A percentile compares a stretch with the other conserved stretches of the same genome.
Evolutionary conservation across 805 yeast species (phyloP).

Genomic region (Millerozyma miso): DNA sequence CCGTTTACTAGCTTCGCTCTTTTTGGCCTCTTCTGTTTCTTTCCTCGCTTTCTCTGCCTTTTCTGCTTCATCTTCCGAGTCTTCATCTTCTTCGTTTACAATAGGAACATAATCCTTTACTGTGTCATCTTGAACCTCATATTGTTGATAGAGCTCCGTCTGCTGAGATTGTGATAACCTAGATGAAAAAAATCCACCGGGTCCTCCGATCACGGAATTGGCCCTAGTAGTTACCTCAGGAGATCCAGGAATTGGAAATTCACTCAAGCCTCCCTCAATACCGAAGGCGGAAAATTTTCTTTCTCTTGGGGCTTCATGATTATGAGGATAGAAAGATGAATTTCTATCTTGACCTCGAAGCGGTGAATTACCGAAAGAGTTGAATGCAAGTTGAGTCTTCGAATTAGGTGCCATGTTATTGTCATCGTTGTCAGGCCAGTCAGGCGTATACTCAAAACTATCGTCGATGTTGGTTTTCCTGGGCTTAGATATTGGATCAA

Average conservation of each 20-base stretch:
- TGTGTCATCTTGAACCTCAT: constrained; percentile 43
- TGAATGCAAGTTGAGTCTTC: neutral
- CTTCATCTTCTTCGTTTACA: constrained; percentile 44
- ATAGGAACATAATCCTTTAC: constrained; percentile 40
- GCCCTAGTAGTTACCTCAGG: constrained; percentile 44
- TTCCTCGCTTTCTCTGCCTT: constrained; percentile 17
- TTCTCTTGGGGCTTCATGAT: constrained; percentile 9
- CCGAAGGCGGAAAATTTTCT: constrained; percentile 13
- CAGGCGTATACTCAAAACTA: constrained; percentile 2
- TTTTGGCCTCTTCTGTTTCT: constrained; percentile 8
- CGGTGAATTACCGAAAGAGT: neutral
- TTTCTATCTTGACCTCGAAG: constrained; percentile 3
- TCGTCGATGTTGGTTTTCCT: constrained; percentile 3
- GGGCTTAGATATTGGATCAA: neutral
- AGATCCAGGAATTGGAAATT: constrained; percentile 43
- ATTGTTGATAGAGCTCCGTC: constrained; percentile 40
- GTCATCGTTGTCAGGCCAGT: neutral
- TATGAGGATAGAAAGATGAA: constrained; percentile 26
- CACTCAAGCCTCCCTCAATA: constrained; percentile 26
- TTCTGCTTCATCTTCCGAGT: constrained; percentile 41
- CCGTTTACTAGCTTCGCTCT: constrained; percentile 1
- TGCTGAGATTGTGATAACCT: constrained; percentile 42
- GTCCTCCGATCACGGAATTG: constrained; percentile 37
- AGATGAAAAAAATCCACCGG: constrained; percentile 33
- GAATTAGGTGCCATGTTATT: neutral